Base-by-base conservation (phyloP, 805 yeast species). In the Candida adriatica region DNA sequence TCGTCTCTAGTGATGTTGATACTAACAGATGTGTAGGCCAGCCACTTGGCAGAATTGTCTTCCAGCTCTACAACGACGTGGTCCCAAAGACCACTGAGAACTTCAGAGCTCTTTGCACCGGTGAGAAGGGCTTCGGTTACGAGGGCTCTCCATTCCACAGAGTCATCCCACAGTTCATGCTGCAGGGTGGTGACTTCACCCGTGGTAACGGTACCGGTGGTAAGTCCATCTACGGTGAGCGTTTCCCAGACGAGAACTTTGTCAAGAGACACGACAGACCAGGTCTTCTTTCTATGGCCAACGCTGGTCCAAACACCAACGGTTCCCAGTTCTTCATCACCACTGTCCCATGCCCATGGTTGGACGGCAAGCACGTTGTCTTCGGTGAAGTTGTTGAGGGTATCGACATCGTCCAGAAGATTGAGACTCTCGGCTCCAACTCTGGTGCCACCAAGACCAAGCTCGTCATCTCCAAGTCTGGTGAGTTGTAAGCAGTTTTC, bases 251-350 rank as follows among this genome's bases (percentile, higher is more conserved):
- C 54, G 94, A 82, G 60, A 81, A 79, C 73, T 82, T 82, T 56
- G 44, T 53, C 56, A 66, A 68, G 66, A 78, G 62, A 56, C 96
- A 90, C 76, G 66, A 68, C 67, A 69, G 76, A 62, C 77, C 94
- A 70, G 72, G 87, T 73, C 66, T 81, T 64, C 62, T 85, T 58
- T 84, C 95, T 42, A 90, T 90, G 96, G 96, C 96, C 61, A 90
- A 90, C 61, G 94, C 96, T 44, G 96, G 96, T 51, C 95, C 94
- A 63, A 84, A 86, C 79, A 85, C 96, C 68, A 90, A 90, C 68
- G 96, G 96, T 37, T 87, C 96, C 34, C 97, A 88, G 68, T 88
- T 88, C 67, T 88, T 90, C 75, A 81, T 86, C 68, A 86, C 96
- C 61, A 86, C 95, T 37, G 88, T 83, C 33, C 70, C 79, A 46